Conservation (phyloP, 192 early-diverging fungal genomes). For the Spizellomyces punctatus region DNA sequence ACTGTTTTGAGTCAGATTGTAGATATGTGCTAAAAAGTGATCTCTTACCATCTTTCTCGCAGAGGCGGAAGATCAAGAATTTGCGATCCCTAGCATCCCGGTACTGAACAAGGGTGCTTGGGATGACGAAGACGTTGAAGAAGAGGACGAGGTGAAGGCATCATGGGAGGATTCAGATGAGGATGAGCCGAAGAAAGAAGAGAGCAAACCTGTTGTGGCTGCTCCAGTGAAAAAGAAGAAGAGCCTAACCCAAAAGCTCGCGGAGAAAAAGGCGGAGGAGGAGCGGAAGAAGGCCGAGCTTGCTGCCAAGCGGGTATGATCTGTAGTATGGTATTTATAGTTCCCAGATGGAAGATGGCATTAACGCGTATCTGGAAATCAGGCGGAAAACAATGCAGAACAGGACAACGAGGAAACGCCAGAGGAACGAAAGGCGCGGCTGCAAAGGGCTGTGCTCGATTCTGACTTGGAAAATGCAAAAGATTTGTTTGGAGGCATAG, state of each 20-base stretch:
- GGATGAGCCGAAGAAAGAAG: conserved; percentile 35
- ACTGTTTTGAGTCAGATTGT: no score
- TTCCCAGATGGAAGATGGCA: not conserved
- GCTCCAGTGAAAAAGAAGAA: conserved; percentile 52
- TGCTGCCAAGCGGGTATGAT: conserved; percentile 12
- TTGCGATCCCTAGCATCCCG: no score
- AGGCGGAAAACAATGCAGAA: conserved; percentile 15
- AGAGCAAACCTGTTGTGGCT: conserved; percentile 10
- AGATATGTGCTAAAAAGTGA: no score
- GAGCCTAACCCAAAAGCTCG: conserved; percentile 42
- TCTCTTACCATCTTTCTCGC: no score
- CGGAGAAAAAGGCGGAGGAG: conserved; percentile 48
- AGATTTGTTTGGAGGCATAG: conserved; percentile 43
- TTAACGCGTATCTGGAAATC: not conserved
- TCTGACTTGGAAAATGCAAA: conserved; percentile 55
- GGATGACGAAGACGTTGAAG: conserved; percentile 45
- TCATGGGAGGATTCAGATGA: conserved; percentile 50
- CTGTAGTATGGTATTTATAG: not conserved
- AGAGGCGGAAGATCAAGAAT: no score
- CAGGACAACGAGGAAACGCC: conserved; percentile 42
- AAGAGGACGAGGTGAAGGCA: conserved; percentile 39
- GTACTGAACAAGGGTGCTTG: conserved; percentile 22
- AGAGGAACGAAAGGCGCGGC: conserved; percentile 46
- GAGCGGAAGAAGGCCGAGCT: conserved; percentile 30
- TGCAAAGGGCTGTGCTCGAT: conserved; percentile 40